phyloP scores from a whole-genome alignment of 768 basidiomycete species.

The Suillus lakei region DNA sequence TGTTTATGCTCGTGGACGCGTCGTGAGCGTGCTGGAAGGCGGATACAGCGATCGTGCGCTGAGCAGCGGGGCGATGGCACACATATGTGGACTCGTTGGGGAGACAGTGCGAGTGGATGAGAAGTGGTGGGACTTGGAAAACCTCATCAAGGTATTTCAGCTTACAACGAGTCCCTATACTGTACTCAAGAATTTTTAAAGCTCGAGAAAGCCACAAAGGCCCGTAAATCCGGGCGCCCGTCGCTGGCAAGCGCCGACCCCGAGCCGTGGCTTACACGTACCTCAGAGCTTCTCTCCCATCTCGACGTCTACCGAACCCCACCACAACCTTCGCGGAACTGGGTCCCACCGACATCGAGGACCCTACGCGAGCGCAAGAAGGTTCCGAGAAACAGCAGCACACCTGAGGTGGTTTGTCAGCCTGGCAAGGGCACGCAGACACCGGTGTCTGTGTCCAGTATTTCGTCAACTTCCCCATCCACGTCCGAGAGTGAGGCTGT shows the following conservation, averaged over 20 bases:
- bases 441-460: slow-evolving; percentile 11
- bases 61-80: slow-evolving; percentile 82
- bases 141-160: slow-evolving; percentile 56
- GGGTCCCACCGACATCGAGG: slow-evolving; percentile 44
- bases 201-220: slow-evolving; percentile 71
- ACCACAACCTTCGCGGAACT: slow-evolving; percentile 7
- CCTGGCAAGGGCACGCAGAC: slow-evolving; percentile 21
- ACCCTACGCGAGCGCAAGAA: slow-evolving; percentile 56
- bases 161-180: not conserved
- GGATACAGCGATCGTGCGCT: slow-evolving; percentile 93
- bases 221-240: slow-evolving; percentile 54
- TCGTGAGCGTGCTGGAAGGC: slow-evolving; percentile 93
- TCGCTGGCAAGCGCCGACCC: slow-evolving; percentile 28
- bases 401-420: slow-evolving; percentile 13
- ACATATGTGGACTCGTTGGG: slow-evolving; percentile 67
- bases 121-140: slow-evolving; percentile 69
- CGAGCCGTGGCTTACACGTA: slow-evolving; percentile 65
- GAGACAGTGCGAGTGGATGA: slow-evolving; percentile 37
- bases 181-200: slow-evolving; percentile 26
- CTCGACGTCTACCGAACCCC: slow-evolving; percentile 17
- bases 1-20: slow-evolving; percentile 62
- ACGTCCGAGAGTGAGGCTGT: not conserved
- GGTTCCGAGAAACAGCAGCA: slow-evolving; percentile 14
- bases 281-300: slow-evolving; percentile 36
- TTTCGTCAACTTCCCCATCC: not conserved